These are phyloP conservation scores for Picochlorum sp. DNA, from an alignment of 139 green algal genomes.

Conservation along the genomic window DNA sequence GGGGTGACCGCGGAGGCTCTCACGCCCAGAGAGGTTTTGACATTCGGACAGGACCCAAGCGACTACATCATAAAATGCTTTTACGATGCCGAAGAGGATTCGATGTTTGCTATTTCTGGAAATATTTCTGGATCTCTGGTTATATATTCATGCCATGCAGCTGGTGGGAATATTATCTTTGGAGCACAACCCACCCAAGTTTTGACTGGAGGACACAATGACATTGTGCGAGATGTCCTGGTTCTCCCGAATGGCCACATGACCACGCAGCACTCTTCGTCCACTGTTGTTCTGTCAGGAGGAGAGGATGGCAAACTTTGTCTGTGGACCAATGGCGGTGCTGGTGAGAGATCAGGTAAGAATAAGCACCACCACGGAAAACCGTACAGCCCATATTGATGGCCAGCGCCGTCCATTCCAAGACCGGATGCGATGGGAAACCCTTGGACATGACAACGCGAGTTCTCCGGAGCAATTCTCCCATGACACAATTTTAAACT, in stretches of 20 bases:
- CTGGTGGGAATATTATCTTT: not conserved
- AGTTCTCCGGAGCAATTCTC: no score
- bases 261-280: no score
- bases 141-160: not conserved
- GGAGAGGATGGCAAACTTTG: conserved; percentile 7
- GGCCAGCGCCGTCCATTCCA: no score
- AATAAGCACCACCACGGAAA: not conserved
- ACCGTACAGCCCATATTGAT: not conserved
- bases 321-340: not conserved
- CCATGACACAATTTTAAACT: no score
- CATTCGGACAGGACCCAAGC: not conserved
- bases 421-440: no score
- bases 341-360: not conserved
- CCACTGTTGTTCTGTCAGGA: not conserved
- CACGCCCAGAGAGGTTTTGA: not conserved
- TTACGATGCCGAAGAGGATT: conserved; percentile 35
- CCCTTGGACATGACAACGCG: no score
- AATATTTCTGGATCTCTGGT: conserved; percentile 28
- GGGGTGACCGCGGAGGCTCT: conserved; percentile 10
- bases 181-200: not conserved
- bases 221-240: not conserved
- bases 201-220: conserved; percentile 1
- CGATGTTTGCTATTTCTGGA: conserved; percentile 49
- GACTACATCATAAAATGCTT: conserved; percentile 59
- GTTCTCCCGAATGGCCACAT: no score